Evolutionary conservation across 805 yeast genomes (phyloP), one percentile per base, ranked within the genome.

Genomic region (Cephaloascus albidus): DNA sequence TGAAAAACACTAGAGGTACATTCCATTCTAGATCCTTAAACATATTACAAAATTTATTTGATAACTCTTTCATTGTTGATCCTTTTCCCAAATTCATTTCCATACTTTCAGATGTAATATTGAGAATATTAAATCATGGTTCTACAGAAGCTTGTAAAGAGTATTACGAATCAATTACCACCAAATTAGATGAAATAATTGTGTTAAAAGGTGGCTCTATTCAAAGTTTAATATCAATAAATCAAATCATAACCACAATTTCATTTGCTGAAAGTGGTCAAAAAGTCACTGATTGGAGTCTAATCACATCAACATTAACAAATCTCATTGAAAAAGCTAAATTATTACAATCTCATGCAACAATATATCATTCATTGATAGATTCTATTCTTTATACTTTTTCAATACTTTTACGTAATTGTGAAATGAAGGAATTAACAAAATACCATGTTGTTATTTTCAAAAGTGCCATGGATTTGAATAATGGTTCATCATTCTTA

Each of bases 221-320:
- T 8, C 28, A 43, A 14, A 41, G 43, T 14, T 35, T 57, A 3
- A 61, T 67, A 5, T 54, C 59, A 16, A 51, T 64, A 3, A 40
- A 61, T 3, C 71, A 68, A 45, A 39, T 78, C 2, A 47, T 79
- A 33, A 53, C 70, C 1, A 55, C 80, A 0, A 52, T 82, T 37
- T 53, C 70, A 0, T 84, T 80, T 56, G 78, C 85, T 3, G 89
- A 82, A 43, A 76, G 86, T 36, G 93, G 93, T 49, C 71, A 58
- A 43, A 81, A 78, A 49, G 68, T 81, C 3, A 50, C 65, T 1
- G 58, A 67, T 44, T 83, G 90, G 90, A 38, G 41, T 3, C 43
- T 66, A 2, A 40, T 58, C 12, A 36, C 43, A 4, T 43, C 20
- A 12, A 52, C 8, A 44, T 59, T 2, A 23, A 46, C 51, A 4